Evolutionary conservation across 176 grass and related monocot species (phyloP).

Genomic region (Chloris gayana): DNA sequence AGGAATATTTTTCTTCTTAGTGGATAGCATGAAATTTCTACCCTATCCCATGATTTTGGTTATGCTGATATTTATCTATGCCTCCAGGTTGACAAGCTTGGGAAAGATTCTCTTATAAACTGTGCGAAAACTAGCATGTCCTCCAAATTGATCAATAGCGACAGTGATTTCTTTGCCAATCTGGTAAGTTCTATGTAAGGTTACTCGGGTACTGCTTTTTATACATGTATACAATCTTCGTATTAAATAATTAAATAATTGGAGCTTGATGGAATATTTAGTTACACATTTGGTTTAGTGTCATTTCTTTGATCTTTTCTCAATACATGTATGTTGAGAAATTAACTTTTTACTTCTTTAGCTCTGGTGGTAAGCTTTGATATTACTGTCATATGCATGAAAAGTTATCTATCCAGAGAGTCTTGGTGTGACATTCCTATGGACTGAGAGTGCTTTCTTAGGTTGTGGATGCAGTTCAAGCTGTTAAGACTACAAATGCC

Average conservation of each 20-base stretch:
- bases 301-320: neutral
- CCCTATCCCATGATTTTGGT: neutral
- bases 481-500: conserved; percentile 84
- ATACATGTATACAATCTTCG: neutral
- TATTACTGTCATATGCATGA: neutral
- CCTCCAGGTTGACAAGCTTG: conserved; percentile 88
- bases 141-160: conserved; percentile 79
- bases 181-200: conserved; percentile 52
- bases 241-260: neutral
- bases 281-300: conserved; percentile 16
- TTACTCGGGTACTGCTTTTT: conserved; percentile 16
- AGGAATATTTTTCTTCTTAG: conserved; percentile 4
- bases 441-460: conserved; percentile 36
- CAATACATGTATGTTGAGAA: neutral
- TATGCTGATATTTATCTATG: neutral
- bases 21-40: neutral
- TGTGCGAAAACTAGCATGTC: conserved; percentile 99
- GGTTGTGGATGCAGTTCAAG: conserved; percentile 94
- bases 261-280: neutral
- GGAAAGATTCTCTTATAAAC: conserved; percentile 89
- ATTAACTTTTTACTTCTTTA: neutral
- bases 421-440: neutral
- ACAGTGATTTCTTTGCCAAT: conserved; percentile 92
- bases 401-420: neutral
- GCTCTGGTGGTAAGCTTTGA: neutral